phyloP scores from a whole-genome alignment of 106 monocot genomes.

The Allium sativum region DNA sequence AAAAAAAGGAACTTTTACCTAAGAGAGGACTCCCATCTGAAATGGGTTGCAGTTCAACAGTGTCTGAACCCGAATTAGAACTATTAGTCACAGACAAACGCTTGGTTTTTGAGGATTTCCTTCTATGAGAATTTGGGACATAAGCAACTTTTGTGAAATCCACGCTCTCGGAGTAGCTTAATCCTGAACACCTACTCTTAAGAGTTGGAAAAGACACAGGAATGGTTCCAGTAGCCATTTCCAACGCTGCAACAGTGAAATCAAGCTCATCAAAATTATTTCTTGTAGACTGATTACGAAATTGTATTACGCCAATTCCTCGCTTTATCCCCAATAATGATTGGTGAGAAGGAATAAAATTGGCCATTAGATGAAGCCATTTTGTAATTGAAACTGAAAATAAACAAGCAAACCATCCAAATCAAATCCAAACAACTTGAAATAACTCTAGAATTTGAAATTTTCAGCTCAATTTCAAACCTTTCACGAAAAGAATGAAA shows the following conservation, averaged over 20 bases:
- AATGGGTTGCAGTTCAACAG: slow-evolving; percentile 53
- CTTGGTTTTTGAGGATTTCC: slow-evolving; percentile 13
- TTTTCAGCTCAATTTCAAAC: too few relatives aligned
- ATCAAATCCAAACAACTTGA: too few relatives aligned
- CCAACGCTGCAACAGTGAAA: background rate
- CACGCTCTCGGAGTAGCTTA: slow-evolving; percentile 40
- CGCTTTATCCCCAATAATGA: too few relatives aligned
- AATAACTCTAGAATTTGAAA: too few relatives aligned
- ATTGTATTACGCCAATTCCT: too few relatives aligned
- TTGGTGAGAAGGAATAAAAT: too few relatives aligned
- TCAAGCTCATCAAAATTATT: background rate
- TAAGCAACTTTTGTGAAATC: slow-evolving; percentile 48
- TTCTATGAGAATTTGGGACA: slow-evolving; percentile 8
- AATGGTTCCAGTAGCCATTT: slow-evolving; percentile 42
- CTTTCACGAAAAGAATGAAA: too few relatives aligned
- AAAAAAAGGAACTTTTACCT: slow-evolving; percentile 32
- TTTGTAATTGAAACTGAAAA: too few relatives aligned
- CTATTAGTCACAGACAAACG: slow-evolving; percentile 19
- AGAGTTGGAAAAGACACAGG: slow-evolving; percentile 42
- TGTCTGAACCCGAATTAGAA: slow-evolving; percentile 69
- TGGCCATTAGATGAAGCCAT: too few relatives aligned
- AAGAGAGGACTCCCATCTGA: slow-evolving; percentile 88
- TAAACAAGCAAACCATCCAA: too few relatives aligned
- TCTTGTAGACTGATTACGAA: too few relatives aligned
- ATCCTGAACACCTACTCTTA: slow-evolving; percentile 15